phyloP scores from a whole-genome alignment of 495 filamentous ascomycete species.

The Aspergillus haitiensis region DNA sequence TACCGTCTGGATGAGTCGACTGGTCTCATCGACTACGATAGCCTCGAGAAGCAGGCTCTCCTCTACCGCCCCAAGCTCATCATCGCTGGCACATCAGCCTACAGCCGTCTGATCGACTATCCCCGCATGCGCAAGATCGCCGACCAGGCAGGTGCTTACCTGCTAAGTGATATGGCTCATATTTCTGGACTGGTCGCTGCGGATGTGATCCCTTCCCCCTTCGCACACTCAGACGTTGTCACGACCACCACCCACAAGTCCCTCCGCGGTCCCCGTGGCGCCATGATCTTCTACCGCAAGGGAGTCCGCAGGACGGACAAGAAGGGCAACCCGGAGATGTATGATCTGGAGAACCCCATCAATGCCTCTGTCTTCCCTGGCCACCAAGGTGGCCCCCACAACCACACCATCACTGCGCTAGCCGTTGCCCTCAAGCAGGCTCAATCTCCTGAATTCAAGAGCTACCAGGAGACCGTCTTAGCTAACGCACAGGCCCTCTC shows the following conservation, averaged over 20 bases:
- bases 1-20: slow-evolving; percentile 90
- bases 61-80: slow-evolving; percentile 95
- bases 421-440: slow-evolving; percentile 93
- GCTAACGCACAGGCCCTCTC: slow-evolving; percentile 85
- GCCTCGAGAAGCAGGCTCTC: slow-evolving; percentile 77
- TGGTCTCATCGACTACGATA: slow-evolving; percentile 91
- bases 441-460: slow-evolving; percentile 80
- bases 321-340: slow-evolving; percentile 78
- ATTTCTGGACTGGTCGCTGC: slow-evolving; percentile 93
- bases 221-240: slow-evolving; percentile 85
- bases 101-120: slow-evolving; percentile 94
- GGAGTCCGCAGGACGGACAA: slow-evolving; percentile 86
- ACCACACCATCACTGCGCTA: slow-evolving; percentile 96
- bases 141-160: slow-evolving; percentile 87
- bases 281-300: slow-evolving; percentile 97
- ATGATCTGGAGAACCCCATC: slow-evolving; percentile 91
- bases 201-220: slow-evolving; percentile 86
- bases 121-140: slow-evolving; percentile 80
- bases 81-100: slow-evolving; percentile 90
- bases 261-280: slow-evolving; percentile 87
- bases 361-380: slow-evolving; percentile 98
- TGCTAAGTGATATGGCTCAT: slow-evolving; percentile 96
- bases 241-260: slow-evolving; percentile 99
- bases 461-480: slow-evolving; percentile 86
- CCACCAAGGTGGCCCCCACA: slow-evolving; percentile 97